phyloP scores from a whole-genome alignment of 345 rosid genomes.

The Clarkia xantiana region DNA sequence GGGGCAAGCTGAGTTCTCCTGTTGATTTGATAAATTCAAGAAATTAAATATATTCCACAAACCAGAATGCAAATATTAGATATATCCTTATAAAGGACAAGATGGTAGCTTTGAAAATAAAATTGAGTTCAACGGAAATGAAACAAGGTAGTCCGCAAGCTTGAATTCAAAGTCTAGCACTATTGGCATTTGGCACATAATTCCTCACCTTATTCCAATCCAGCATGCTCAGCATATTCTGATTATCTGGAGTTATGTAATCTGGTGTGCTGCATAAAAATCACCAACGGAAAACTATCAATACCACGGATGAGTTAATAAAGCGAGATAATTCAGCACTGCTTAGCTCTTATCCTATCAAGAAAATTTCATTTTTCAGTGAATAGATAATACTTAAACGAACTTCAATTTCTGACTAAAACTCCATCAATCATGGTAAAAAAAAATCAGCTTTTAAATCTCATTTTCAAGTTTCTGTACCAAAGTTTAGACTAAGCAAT shows the following conservation, averaged over 20 bases:
- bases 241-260: slow-evolving; percentile 88
- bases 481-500: neutral
- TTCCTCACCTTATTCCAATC: slow-evolving; percentile 45
- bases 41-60: neutral
- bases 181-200: neutral
- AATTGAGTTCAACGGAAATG: no score
- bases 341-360: no score
- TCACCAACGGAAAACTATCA: neutral
- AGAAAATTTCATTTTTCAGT: no score
- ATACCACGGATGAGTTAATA: no score
- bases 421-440: no score
- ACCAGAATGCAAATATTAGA: neutral
- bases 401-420: no score
- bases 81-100: no score
- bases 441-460: neutral
- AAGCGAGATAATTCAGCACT: no score
- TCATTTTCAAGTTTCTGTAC: neutral
- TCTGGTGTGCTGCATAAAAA: slow-evolving; percentile 74
- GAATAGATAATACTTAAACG: no score
- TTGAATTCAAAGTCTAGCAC: neutral
- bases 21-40: slow-evolving; percentile 1
- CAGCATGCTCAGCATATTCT: slow-evolving; percentile 30
- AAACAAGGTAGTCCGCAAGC: no score
- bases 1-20: slow-evolving; percentile 79
- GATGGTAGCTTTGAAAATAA: no score